A percentile compares a stretch with the other conserved stretches of the same genome.
phyloP scores from a whole-genome alignment of 345 rosid species.

The Laguncularia racemosa region DNA sequence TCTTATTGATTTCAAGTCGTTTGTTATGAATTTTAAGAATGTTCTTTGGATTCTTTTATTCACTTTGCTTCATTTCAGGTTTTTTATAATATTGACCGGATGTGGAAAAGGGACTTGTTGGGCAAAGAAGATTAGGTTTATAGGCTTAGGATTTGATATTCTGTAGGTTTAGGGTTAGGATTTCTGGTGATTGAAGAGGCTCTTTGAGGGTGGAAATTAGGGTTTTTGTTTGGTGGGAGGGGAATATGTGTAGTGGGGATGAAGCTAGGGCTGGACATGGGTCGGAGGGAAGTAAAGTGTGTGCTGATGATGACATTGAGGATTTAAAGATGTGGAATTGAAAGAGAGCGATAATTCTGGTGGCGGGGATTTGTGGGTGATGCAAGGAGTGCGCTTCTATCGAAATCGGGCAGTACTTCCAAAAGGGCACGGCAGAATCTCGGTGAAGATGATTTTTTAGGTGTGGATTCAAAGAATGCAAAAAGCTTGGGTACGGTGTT shows the following conservation, averaged over 20 bases:
- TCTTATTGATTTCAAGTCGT: too few species aligned
- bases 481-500: slow-evolving; percentile 6
- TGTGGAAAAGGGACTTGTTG: too few species aligned
- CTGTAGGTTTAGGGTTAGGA: too few species aligned
- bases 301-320: slow-evolving; percentile 11
- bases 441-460: slow-evolving; percentile 5
- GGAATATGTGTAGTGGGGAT: slow-evolving; percentile 7
- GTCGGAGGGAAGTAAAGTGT: slow-evolving; percentile 20
- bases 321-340: slow-evolving; percentile 16
- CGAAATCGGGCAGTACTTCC: slow-evolving; percentile 7
- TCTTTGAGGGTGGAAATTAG: slow-evolving; percentile 23
- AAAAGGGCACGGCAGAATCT: slow-evolving; percentile 6
- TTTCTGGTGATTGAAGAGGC: too few species aligned
- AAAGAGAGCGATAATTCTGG: slow-evolving; percentile 15
- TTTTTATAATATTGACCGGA: too few species aligned
- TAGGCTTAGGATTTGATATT: too few species aligned
- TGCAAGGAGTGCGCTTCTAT: slow-evolving; percentile 15
- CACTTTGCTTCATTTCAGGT: too few species aligned
- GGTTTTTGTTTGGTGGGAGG: slow-evolving; percentile 20
- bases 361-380: slow-evolving; percentile 17
- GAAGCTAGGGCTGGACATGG: slow-evolving; percentile 13
- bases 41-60: too few species aligned
- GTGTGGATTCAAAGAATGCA: slow-evolving; percentile 11
- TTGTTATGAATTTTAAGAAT: too few species aligned
- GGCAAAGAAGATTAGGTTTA: too few species aligned